Base-by-base conservation (phyloP, 2,329 filamentous ascomycete species). In the Talaromyces sp. region DNA sequence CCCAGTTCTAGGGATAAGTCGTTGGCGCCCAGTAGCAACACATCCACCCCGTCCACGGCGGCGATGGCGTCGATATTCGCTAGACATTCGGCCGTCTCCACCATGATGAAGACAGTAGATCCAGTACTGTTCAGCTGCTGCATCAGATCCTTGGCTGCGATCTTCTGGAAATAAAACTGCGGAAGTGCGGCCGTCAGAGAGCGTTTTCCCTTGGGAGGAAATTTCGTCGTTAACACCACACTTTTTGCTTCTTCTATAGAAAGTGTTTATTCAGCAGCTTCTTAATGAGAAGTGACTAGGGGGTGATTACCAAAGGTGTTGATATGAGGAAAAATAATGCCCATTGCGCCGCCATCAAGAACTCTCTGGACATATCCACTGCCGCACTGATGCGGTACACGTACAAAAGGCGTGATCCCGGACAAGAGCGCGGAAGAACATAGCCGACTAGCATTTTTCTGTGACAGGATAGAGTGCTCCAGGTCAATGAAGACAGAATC, bases 401-500 rank as follows among this genome's bases (percentile, higher is more conserved):
- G 54, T 1, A 56, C 54, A 48, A 56, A 46, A 4, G 54, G 54
- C 17, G 54, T 56, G 31, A 55, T 55, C 26, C 31, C 31, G 14
- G 53, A 55, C 19, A 55, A 55, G 12, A 55, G 53, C 2, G 53
- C 21, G 7, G 53, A 32, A 24, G 53, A 55, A 26, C 53, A 55
- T 1, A 55, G 31, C 19, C 29, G 29, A 41, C 53, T 55, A 9
- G 53, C 32, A 11, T 26, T 26, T 55, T 55, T 35, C n/a, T 35
- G 2, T 21, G 53, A 55, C 24, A 55, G 12, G 21, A 55, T 26
- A 2, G 70, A 70, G 55, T 77, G 74, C 62, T 77, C 74, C 7
- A 77, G 65, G 41, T 77, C 75, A 59, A 77, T 75, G 63, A 77
- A 77, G 0, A 77, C 63, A 7, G 70, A 63, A 54, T 77, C 71